Conservation (phyloP, 768 basidiomycete species). For the Tylopilus plumbeoviolaceoides region DNA sequence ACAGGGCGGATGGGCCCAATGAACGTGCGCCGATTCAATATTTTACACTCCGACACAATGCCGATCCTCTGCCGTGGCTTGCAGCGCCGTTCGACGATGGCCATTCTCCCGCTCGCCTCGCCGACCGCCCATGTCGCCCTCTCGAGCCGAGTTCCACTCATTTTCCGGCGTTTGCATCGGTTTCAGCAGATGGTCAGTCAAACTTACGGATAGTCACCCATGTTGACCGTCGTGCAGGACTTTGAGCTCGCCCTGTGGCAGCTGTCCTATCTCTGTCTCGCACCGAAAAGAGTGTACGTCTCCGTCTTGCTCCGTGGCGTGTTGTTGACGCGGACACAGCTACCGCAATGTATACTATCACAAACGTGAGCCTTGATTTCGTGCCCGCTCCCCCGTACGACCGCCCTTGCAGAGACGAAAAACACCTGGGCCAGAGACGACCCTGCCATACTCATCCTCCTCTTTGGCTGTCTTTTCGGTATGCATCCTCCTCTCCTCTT, state of each 20-base stretch:
- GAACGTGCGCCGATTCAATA: conserved; percentile 15
- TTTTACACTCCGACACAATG: conserved; percentile 16
- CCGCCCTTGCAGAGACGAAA: conserved; percentile 71
- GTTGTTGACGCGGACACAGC: conserved; percentile 36
- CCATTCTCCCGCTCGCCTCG: conserved; percentile 32
- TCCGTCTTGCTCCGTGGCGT: neutral
- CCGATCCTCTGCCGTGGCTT: conserved; percentile 16
- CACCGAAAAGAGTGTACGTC: conserved; percentile 85
- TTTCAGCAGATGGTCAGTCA: conserved; percentile 80
- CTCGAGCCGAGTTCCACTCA: conserved; percentile 65
- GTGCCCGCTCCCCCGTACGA: neutral
- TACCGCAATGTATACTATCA: conserved; percentile 98
- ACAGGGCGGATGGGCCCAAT: conserved; percentile 6
- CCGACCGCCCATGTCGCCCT: conserved; percentile 17
- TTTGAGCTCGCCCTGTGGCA: conserved; percentile 98
- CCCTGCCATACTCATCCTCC: conserved; percentile 88
- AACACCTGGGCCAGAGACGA: conserved; percentile 98
- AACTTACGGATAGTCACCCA: neutral
- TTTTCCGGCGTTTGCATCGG: conserved; percentile 74
- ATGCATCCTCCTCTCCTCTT: neutral
- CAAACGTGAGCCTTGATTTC: conserved; percentile 60
- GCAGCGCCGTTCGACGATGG: conserved; percentile 16
- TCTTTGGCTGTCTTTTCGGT: conserved; percentile 77
- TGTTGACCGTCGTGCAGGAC: conserved; percentile 51
- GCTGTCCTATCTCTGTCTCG: conserved; percentile 87